Conservation (phyloP, 495 filamentous ascomycete species). For the Cryomyces minteri region DNA sequence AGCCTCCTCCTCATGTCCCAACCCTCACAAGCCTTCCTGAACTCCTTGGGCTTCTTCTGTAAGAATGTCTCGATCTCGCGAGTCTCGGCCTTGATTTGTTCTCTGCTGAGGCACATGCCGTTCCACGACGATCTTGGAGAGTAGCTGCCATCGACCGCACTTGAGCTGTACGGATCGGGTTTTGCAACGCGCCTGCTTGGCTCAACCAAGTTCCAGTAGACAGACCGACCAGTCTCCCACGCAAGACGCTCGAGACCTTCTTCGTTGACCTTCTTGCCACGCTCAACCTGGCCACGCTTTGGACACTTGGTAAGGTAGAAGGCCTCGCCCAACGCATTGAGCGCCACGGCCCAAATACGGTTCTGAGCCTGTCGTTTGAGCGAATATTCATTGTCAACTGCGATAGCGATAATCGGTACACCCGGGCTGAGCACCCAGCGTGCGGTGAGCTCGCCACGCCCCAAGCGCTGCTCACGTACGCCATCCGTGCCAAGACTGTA, state of each 20-base stretch:
- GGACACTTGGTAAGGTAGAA: constrained; percentile 65
- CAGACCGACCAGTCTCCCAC: constrained; percentile 63
- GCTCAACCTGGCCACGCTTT: constrained; percentile 15
- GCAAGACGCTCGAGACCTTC: constrained; percentile 42
- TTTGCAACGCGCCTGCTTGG: constrained; percentile 49
- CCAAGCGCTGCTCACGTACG: constrained; percentile 43
- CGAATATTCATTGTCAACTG: constrained; percentile 67
- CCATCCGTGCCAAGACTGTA: constrained; percentile 54
- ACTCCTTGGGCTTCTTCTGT: constrained; percentile 54
- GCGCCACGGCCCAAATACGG: constrained; percentile 66
- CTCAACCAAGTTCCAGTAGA: constrained; percentile 66
- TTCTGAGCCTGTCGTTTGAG: constrained; percentile 42
- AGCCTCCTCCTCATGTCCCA: constrained; percentile 88
- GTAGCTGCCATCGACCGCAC: constrained; percentile 43
- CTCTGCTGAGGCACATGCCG: constrained; percentile 47
- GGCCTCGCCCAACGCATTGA: constrained; percentile 86
- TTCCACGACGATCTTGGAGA: constrained; percentile 51
- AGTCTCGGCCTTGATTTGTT: constrained; percentile 57
- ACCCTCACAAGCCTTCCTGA: constrained; percentile 56
- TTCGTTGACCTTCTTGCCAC: constrained; percentile 16
- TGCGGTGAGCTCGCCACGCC: constrained; percentile 59
- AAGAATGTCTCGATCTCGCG: constrained; percentile 65
- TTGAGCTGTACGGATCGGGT: constrained; percentile 47
- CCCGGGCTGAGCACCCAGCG: constrained; percentile 83
- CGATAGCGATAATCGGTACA: constrained; percentile 74